Base-by-base conservation (phyloP, 768 basidiomycete species). In the Psilocybe sp. region DNA sequence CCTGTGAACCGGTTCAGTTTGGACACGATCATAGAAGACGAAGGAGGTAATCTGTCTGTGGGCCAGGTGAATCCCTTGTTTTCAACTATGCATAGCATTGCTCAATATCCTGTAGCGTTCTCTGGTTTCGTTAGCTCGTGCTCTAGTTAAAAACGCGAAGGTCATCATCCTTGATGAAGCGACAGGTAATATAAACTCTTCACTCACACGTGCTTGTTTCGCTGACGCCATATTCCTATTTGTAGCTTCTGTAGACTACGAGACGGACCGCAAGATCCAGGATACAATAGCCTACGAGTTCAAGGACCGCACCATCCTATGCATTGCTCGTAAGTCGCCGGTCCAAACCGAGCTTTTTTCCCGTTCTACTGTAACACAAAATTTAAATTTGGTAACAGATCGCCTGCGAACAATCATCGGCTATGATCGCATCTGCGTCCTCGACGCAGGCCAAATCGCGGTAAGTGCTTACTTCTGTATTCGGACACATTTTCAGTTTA, bases 161-260 rank as follows among this genome's bases (percentile, higher is more conserved):
- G 82, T 96, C 31, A 82, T 95, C 43, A 83, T 97, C 40, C 74
- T 98, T 10, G 94, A 97, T 63, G 93, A 95, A 71, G 92, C 92
- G 0, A 94, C 92, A 43, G 85, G 81, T 80, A 56, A 41, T 58
- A 46, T 14, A 37, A 35, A 33, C 28, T 4, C 13, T 41, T 15
- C 41, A 15, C 37, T 9, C 11, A 9, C 23, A 28, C 23, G 3
- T 39, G n/a, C 11, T 12, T 19, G 32, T 35, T 7, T 34, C 33
- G n/a, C 32, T 11, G 43, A 15, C 43, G 32, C n/a, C 16, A 11
- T 4, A 14, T 19, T 10, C 14, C 19, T 7, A 40, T 38, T 31
- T 37, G 4, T 44, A 80, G 89, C 89, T n/a, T 89, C 87, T 10
- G 89, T 93, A 23, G 91, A 93, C 58, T 88, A 85, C 57, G 91